Conservation (phyloP, 2,329 filamentous ascomycete genomes). For the Fusarium musae region DNA sequence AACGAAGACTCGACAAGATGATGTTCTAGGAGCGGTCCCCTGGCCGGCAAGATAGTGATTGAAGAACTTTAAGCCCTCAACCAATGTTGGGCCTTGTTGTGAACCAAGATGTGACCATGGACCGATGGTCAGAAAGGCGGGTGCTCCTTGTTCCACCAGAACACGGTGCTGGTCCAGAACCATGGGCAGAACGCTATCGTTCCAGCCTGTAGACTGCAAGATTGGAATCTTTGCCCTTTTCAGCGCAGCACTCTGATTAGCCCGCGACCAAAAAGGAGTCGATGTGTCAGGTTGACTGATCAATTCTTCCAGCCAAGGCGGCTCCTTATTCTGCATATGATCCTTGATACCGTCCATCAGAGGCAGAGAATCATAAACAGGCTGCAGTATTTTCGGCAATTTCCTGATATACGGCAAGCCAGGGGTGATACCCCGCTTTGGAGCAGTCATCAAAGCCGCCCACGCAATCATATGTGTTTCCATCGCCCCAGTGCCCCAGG, state of each 20-base stretch:
- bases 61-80: background rate
- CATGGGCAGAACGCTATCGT: background rate
- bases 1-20: accelerated
- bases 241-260: background rate
- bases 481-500: background rate
- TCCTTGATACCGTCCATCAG: background rate
- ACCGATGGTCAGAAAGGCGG: background rate
- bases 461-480: background rate
- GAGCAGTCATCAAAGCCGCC: background rate
- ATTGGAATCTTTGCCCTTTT: background rate
- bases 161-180: background rate
- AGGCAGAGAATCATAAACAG: background rate
- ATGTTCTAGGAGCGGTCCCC: accelerated
- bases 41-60: background rate
- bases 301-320: background rate
- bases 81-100: background rate
- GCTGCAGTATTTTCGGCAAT: background rate
- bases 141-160: background rate
- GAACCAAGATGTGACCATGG: background rate
- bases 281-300: background rate
- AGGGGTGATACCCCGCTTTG: background rate
- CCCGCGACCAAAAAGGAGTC: background rate
- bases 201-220: background rate
- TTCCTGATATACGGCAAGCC: background rate
- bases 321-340: background rate